phyloP scores from a whole-genome alignment of 2,329 filamentous ascomycete genomes.

The Penicillium oxalicum region DNA sequence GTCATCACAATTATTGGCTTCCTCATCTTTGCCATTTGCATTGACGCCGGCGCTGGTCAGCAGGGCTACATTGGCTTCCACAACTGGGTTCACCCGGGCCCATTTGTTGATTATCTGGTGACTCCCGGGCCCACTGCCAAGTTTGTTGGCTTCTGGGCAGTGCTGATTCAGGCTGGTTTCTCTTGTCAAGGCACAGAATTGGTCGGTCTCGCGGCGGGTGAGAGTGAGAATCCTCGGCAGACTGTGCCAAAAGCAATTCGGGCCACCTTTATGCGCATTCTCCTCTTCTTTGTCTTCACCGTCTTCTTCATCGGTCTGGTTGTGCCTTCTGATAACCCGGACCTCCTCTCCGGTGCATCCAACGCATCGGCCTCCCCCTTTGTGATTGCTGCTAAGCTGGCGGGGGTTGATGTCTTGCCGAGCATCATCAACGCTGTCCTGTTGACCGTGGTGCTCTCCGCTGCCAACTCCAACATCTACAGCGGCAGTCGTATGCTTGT shows the following conservation, averaged over 20 bases:
- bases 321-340: slow-evolving; percentile 8
- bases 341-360: slow-evolving; percentile 1
- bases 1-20: slow-evolving; percentile 9
- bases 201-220: slow-evolving; percentile 11
- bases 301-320: slow-evolving; percentile 14
- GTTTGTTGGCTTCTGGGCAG: slow-evolving; percentile 13
- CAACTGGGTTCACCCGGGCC: slow-evolving; percentile 11
- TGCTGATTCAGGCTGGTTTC: slow-evolving; percentile 11
- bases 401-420: slow-evolving; percentile 10
- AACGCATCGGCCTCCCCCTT: slow-evolving; percentile 13
- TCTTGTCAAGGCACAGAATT: slow-evolving; percentile 12
- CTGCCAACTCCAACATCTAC: slow-evolving; percentile 12
- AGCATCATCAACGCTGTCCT: slow-evolving; percentile 12
- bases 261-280: slow-evolving; percentile 11
- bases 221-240: slow-evolving; percentile 12
- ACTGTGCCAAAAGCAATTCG: slow-evolving; percentile 11
- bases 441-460: slow-evolving; percentile 12
- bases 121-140: slow-evolving; percentile 8
- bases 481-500: slow-evolving; percentile 9
- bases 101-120: slow-evolving; percentile 9
- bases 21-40: slow-evolving; percentile 11
- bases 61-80: slow-evolving; percentile 12
- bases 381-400: slow-evolving; percentile 11
- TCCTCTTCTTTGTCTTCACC: slow-evolving; percentile 10
- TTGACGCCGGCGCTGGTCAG: slow-evolving; percentile 7